A percentile compares a stretch with the other conserved stretches of the same genome.
These are phyloP conservation scores for Populus davidiana DNA, from an alignment of 345 rosid species.

Conservation along the genomic window DNA sequence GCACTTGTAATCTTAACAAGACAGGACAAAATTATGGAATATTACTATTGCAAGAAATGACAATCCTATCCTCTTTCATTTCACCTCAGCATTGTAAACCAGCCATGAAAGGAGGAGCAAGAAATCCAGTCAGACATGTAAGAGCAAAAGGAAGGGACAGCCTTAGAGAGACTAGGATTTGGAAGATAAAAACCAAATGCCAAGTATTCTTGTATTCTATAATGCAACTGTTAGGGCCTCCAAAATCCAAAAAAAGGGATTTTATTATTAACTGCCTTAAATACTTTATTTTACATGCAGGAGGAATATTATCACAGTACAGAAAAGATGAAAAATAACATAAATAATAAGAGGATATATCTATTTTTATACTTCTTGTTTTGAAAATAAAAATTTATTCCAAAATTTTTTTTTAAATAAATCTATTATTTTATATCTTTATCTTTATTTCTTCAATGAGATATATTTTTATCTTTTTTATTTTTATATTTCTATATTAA, in stretches of 20 bases:
- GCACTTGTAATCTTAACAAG: background rate
- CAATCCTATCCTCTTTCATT: background rate
- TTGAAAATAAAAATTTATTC: too few species aligned
- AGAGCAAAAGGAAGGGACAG: background rate
- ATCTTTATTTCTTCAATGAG: too few species aligned
- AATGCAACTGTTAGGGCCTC: background rate
- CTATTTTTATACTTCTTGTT: too few species aligned
- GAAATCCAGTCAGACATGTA: background rate
- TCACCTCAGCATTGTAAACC: background rate
- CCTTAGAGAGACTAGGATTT: background rate
- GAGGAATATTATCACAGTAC: too few species aligned
- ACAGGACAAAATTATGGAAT: background rate
- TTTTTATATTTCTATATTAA: too few species aligned
- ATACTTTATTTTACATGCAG: background rate
- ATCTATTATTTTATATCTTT: too few species aligned
- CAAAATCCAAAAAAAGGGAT: background rate
- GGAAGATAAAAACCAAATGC: background rate
- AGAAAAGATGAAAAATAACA: too few species aligned
- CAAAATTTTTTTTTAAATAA: too few species aligned
- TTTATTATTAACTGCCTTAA: background rate
- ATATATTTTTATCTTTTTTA: too few species aligned
- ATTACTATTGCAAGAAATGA: background rate
- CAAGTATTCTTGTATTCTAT: background rate
- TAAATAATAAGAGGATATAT: too few species aligned
- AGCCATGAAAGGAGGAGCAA: background rate